A percentile compares a stretch with the other conserved stretches of the same genome.
phyloP scores from a whole-genome alignment of 2,329 filamentous ascomycete species.

The Pseudocercospora crystallina region DNA sequence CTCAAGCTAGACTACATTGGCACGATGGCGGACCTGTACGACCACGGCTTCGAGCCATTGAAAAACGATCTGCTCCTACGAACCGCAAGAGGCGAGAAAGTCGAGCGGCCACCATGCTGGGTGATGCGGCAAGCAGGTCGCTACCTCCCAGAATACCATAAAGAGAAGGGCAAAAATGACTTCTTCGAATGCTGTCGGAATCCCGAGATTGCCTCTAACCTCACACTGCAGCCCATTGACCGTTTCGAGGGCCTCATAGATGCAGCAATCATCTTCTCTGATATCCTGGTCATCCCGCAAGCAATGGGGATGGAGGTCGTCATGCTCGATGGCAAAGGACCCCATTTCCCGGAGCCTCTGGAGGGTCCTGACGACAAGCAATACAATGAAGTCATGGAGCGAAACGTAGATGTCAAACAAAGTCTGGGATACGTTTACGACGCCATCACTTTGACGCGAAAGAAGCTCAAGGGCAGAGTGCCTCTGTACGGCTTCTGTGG shows the following conservation, averaged over 20 bases:
- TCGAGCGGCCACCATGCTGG: conserved; percentile 95
- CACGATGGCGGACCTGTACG: conserved; percentile 10
- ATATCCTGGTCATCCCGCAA: conserved; percentile 96
- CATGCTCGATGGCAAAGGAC: conserved; percentile 97
- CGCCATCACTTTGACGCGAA: conserved; percentile 85
- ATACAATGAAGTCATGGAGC: conserved; percentile 73
- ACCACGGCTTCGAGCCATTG: conserved; percentile 69
- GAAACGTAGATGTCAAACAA: conserved; percentile 76
- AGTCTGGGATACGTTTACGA: conserved; percentile 94
- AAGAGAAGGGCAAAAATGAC: conserved; percentile 85
- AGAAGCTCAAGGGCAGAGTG: conserved; percentile 83
- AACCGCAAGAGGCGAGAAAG: conserved; percentile 83
- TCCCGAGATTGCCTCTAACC: conserved; percentile 86
- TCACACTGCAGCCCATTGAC: conserved; percentile 93
- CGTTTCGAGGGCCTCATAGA: conserved; percentile 88
- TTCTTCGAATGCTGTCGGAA: conserved; percentile 98
- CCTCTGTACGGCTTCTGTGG: conserved; percentile 96
- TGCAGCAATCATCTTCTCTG: conserved; percentile 97
- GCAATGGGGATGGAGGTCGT: conserved; percentile 98
- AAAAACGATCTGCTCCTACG: conserved; percentile 91
- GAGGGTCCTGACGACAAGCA: conserved; percentile 77
- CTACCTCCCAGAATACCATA: conserved; percentile 96
- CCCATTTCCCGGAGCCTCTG: conserved; percentile 86
- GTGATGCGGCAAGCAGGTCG: conserved; percentile 99
- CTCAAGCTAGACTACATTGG: too few relatives aligned